Base-by-base conservation (phyloP, 2,329 filamentous ascomycete genomes). In the Lomentospora prolificans region DNA sequence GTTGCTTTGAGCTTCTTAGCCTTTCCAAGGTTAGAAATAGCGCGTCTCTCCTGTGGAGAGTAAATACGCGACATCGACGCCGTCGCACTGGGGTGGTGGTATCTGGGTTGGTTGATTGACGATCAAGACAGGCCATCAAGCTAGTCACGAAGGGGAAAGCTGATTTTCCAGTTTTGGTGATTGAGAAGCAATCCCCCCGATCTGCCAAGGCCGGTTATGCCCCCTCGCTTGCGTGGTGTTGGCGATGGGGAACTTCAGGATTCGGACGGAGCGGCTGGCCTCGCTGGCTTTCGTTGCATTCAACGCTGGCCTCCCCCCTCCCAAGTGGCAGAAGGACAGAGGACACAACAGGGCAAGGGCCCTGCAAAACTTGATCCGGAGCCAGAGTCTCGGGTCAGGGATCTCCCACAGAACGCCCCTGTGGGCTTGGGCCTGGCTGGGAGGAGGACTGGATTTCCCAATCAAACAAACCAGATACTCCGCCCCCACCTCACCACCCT, bases 381-480 rank as follows among this genome's bases (percentile, higher is more conserved):
- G 53, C 53, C 53, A 55, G 14, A 55, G 53, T 55, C 24, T 44
- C 41, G 53, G 53, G 53, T 55, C 53, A 50, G 39, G 53, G 53
- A 55, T 55, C 53, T 48, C 30, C 53, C 41, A 46, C 41, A 12
- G 8, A 46, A 46, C 14, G 41, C 41, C 41, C 41, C 14, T 22
- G 41, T 17, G 33, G 41, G 9, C 41, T 22, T 46, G 41, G 19
- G 41, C 12, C 19, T 17, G 41, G 41, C n/a, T n/a, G n/a, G n/a
- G n/a, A n/a, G n/a, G n/a, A n/a, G 19, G 9, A 22, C 19, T 33
- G 2, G 19, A 46, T n/a, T 24, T 46, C 19, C 41, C 41, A 46
- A 46, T 46, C 41, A 46, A n/a, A 4, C 14, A 8, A 46, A 8
- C 19, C 41, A n/a, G 19, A 4, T n/a, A 22, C 41, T 39, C 33